phyloP scores from a whole-genome alignment of 2,329 filamentous ascomycete species.

The Metarhizium brunneum region DNA sequence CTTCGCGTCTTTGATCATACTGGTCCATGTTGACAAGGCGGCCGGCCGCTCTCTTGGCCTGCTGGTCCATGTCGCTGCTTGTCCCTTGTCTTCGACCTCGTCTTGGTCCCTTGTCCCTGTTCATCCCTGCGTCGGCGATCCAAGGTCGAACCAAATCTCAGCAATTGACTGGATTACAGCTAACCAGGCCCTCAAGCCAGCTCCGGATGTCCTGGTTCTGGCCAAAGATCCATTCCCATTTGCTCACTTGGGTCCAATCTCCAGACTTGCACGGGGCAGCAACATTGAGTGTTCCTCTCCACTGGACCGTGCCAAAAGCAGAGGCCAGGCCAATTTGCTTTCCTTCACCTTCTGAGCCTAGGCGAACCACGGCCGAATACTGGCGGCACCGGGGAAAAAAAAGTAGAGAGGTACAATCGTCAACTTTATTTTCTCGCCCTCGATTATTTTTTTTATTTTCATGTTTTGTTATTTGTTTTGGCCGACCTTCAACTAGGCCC shows the following conservation, averaged over 20 bases:
- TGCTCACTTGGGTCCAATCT: conserved; percentile 6
- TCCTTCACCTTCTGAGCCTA: not conserved
- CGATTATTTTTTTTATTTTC: not conserved
- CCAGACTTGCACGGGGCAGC: conserved; percentile 3
- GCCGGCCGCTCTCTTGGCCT: not conserved
- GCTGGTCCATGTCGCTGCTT: not conserved
- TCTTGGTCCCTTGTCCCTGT: not conserved
- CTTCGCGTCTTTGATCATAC: too few relatives aligned
- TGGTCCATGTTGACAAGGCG: too few relatives aligned
- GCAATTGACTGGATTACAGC: not conserved
- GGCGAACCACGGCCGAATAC: not conserved
- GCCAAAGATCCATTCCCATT: not conserved
- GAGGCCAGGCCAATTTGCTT: conserved; percentile 3
- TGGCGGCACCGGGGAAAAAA: not conserved
- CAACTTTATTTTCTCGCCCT: not conserved
- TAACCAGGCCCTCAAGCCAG: too few relatives aligned
- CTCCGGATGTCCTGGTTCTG: too few relatives aligned
- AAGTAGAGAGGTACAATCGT: not conserved
- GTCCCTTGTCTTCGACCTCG: not conserved
- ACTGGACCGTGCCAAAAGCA: conserved; percentile 1
- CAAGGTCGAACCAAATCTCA: conserved; percentile 14
- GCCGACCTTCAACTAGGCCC: not conserved
- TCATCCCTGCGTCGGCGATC: conserved; percentile 25
- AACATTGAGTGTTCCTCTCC: not conserved
- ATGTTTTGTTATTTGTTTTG: not conserved